Base-by-base conservation (phyloP, 108 stramenopile species). In the Skeletonema grethae region DNA sequence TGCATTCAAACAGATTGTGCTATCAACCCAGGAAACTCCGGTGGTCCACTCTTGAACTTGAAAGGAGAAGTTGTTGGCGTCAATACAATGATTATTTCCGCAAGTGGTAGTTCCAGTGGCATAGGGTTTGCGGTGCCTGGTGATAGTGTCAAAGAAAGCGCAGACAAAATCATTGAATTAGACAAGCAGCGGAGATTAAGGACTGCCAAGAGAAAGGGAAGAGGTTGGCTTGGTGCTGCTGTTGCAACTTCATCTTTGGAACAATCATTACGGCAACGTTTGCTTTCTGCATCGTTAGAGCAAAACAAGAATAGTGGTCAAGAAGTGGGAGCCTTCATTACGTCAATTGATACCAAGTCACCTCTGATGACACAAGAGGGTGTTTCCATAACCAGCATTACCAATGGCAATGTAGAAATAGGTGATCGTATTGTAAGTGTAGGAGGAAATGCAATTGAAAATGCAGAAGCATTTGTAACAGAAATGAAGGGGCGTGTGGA, bases 61-160 rank as follows among this genome's bases (percentile, higher is more conserved):
- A 65, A 71, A 35, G 94, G 94, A 7, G 75, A 84, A 38, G 76
- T 95, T 67, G 84, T 92, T 61, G 94, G 94, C 22, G 89, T 95
- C 76, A 95, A 95, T 73, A 90, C 88, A 16, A 92, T 92, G 18
- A 96, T 96, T 66, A 88, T 92, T 16, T 76, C 86, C 1, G 85
- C 90, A 3, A 83, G 83, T 9, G 95, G 93, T 13, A 86, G 85
- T 25, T 85, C 75, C 55, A 84, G 85, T 0, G 85, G 88, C 2
- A 91, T 96, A 61, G 95, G 95, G 12, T 96, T 96, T 67, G 89
- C 90, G 15, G 94, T 96, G 57, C 95, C 95, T 7, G 88, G 92
- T 7, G 92, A 93, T 70, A 93, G 91, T 11, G 82, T 92, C 35
- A 53, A 53, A 67, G 82, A 76, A 24, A 62, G 36, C 25, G 65